Percentiles rank a stretch among this genome's conserved stretches.
Evolutionary conservation across 192 early-diverging fungal genomes (phyloP).

Genomic region (Oehlia diaphana): DNA sequence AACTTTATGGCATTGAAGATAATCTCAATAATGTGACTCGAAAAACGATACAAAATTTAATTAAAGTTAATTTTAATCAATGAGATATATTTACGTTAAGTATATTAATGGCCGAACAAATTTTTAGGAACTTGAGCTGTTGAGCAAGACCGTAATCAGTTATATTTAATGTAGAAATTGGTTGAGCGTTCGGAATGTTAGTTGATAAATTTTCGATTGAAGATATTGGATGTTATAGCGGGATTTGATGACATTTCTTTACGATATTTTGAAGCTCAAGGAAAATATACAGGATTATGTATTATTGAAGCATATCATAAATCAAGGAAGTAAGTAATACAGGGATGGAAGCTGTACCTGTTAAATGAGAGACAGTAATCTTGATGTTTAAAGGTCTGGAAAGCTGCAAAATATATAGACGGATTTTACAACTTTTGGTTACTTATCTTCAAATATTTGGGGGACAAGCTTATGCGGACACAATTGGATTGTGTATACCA

Average conservation of each 20-base stretch:
- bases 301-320: conserved; percentile 91
- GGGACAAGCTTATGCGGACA: conserved; percentile 99
- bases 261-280: conserved; percentile 98
- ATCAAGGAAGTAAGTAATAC: conserved; percentile 79
- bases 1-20: conserved; percentile 99
- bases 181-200: too few relatives aligned
- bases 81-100: background rate
- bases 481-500: conserved; percentile 74
- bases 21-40: conserved; percentile 98
- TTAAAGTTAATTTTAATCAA: conserved; percentile 38
- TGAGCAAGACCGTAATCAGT: too few relatives aligned
- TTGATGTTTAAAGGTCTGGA: conserved; percentile 85
- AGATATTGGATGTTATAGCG: too few relatives aligned
- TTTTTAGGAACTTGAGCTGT: conserved; percentile 69
- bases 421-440: conserved; percentile 91
- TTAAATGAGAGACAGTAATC: conserved; percentile 94
- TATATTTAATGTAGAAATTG: too few relatives aligned
- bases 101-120: background rate
- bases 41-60: conserved; percentile 93
- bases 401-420: conserved; percentile 87
- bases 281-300: conserved; percentile 96
- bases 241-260: conserved; percentile 73
- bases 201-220: too few relatives aligned
- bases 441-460: conserved; percentile 99
- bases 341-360: conserved; percentile 88